Evolutionary conservation across 345 rosid genomes (phyloP).

Genomic region (Clarkia xantiana): DNA sequence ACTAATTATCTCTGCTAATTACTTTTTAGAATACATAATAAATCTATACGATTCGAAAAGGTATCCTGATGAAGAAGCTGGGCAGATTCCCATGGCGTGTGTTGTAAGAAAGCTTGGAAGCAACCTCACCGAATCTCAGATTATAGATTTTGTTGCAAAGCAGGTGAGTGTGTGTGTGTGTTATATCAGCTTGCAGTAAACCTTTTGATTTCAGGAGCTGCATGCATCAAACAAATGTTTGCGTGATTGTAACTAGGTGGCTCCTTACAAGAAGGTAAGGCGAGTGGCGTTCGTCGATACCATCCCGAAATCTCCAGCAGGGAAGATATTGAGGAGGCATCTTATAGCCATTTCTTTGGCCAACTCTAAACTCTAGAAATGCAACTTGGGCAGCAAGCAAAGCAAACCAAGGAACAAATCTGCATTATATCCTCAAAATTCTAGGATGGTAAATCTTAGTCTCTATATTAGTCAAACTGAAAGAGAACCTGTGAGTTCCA

Average conservation of each 20-base stretch:
- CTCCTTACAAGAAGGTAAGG: constrained; percentile 76
- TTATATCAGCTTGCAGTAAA: neutral
- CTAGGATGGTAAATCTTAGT: too few relatives aligned
- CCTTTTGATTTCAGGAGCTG: too few relatives aligned
- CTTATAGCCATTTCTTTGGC: constrained; percentile 27
- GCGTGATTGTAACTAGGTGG: too few relatives aligned
- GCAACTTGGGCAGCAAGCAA: too few relatives aligned
- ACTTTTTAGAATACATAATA: too few relatives aligned
- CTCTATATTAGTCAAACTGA: too few relatives aligned
- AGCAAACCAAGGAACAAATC: too few relatives aligned
- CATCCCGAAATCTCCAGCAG: constrained; percentile 63
- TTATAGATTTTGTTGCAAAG: constrained; percentile 56
- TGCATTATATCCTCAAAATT: too few relatives aligned
- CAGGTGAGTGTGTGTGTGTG: constrained; percentile 27
- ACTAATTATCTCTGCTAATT: too few relatives aligned
- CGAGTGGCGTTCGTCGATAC: constrained; percentile 52
- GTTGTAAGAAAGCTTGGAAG: constrained; percentile 74
- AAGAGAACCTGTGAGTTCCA: too few relatives aligned
- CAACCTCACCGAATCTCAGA: constrained; percentile 32
- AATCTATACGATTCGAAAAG: constrained; percentile 83
- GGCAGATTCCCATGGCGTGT: constrained; percentile 87
- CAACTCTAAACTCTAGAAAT: constrained; percentile 16
- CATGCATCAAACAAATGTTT: too few relatives aligned
- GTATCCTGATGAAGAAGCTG: too few relatives aligned
- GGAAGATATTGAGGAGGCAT: constrained; percentile 74